Conservation (phyloP, 768 basidiomycete species). For the Xerocomus brunneocitrinus region DNA sequence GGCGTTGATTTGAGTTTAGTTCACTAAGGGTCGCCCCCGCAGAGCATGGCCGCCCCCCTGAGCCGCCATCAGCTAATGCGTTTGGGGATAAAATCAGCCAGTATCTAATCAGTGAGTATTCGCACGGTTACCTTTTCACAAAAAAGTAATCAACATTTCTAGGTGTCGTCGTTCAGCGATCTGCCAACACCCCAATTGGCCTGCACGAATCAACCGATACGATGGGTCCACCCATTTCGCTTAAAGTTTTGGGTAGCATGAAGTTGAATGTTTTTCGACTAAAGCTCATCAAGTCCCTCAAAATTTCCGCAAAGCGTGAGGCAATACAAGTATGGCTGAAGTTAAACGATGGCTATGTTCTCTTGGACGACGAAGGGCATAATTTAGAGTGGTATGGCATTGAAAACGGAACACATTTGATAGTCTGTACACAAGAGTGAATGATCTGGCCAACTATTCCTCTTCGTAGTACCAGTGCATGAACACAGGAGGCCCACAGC, state of each 20-base stretch:
- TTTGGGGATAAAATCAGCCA: conserved; percentile 51
- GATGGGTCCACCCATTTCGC: conserved; percentile 19
- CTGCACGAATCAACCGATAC: conserved; percentile 11
- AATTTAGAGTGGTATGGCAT: conserved; percentile 71
- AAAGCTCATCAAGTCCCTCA: conserved; percentile 54
- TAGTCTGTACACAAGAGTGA: conserved; percentile 21
- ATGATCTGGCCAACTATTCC: background rate
- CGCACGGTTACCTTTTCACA: background rate
- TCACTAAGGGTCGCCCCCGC: conserved; percentile 2
- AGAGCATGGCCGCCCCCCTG: conserved; percentile 59
- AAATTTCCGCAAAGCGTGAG: conserved; percentile 29
- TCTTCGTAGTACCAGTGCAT: background rate
- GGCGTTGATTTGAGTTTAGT: background rate
- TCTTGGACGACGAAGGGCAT: conserved; percentile 48
- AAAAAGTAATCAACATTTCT: conserved; percentile 8
- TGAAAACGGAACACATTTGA: conserved; percentile 45
- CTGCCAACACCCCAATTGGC: conserved; percentile 20
- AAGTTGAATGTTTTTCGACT: conserved; percentile 56
- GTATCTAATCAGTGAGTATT: conserved; percentile 53
- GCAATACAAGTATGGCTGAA: conserved; percentile 51
- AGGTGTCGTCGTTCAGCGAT: conserved; percentile 31
- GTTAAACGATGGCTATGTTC: conserved; percentile 47
- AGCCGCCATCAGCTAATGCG: conserved; percentile 25
- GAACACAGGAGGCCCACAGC: conserved; percentile 12
- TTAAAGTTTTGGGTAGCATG: conserved; percentile 69